Conservation (phyloP, 305 asterid genomes). For the Fraxinus latifolia region DNA sequence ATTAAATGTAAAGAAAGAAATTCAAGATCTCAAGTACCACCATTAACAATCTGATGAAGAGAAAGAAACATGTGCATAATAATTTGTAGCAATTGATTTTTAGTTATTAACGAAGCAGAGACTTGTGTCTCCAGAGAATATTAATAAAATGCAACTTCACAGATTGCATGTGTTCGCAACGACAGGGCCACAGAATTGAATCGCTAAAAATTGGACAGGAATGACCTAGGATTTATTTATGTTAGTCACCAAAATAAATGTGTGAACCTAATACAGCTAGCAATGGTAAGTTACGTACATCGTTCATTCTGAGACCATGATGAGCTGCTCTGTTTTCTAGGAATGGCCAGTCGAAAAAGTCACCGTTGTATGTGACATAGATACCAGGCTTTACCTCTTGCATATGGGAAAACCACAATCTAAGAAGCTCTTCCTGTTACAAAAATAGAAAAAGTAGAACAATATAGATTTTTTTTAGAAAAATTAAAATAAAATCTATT, state of each 20-base stretch:
- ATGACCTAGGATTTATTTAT: constrained; percentile 9
- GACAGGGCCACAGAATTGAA: not conserved
- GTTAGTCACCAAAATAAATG: constrained; percentile 12
- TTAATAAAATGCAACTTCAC: not conserved
- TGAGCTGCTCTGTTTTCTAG: constrained; percentile 81
- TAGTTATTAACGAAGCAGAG: constrained; percentile 3
- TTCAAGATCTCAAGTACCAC: constrained; percentile 23
- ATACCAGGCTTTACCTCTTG: constrained; percentile 93
- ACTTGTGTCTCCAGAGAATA: constrained; percentile 15
- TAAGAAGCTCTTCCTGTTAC: constrained; percentile 76
- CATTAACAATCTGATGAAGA: not conserved
- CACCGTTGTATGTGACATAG: constrained; percentile 95
- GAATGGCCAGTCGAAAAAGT: constrained; percentile 99
- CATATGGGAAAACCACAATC: constrained; percentile 86
- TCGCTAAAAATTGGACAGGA: constrained; percentile 3
- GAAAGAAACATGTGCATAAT: constrained; percentile 10
- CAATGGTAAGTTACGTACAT: constrained; percentile 48
- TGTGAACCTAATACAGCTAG: constrained; percentile 23
- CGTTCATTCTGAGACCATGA: constrained; percentile 74
- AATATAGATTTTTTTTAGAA: not conserved
- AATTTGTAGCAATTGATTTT: constrained; percentile 13
- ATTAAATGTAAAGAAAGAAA: constrained; percentile 4
- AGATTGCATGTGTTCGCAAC: not conserved
- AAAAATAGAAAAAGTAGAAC: constrained; percentile 20
- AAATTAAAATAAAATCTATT: not conserved